Conservation (phyloP, 2,329 filamentous ascomycete genomes). For the Aureobasidium sp. region DNA sequence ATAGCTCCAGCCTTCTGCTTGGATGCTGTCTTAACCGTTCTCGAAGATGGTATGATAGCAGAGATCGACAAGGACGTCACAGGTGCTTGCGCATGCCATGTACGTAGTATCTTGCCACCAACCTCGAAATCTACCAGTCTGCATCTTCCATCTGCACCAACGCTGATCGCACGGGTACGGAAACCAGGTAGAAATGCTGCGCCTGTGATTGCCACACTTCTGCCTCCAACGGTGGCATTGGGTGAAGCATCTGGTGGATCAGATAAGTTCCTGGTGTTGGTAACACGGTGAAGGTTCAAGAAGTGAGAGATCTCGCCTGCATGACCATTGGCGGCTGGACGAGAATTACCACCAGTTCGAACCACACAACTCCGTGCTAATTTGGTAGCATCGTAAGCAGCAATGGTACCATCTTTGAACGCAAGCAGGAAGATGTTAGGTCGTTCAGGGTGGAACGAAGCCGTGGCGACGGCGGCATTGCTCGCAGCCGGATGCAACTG, state of each 20-base stretch:
- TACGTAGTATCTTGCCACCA: constrained; percentile 44
- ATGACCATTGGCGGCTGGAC: background rate
- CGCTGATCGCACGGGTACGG: constrained; percentile 46
- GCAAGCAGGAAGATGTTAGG: constrained; percentile 50
- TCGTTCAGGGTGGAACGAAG: constrained; percentile 46
- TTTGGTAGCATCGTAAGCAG: constrained; percentile 45
- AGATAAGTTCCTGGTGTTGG: constrained; percentile 13
- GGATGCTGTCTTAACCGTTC: background rate
- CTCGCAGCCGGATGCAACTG: constrained; percentile 47
- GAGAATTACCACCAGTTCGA: constrained; percentile 25
- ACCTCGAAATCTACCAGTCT: constrained; percentile 51
- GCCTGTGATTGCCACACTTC: constrained; percentile 37
- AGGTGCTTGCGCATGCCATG: constrained; percentile 48
- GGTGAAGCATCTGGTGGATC: constrained; percentile 15
- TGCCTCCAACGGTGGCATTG: background rate
- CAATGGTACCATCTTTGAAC: constrained; percentile 53
- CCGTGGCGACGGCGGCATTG: constrained; percentile 36
- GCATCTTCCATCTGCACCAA: constrained; percentile 54
- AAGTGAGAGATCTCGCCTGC: constrained; percentile 41
- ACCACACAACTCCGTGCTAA: constrained; percentile 24
- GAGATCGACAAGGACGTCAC: constrained; percentile 43
- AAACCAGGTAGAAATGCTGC: constrained; percentile 51
- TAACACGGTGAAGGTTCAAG: constrained; percentile 41
- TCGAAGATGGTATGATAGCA: background rate
- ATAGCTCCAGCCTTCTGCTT: constrained; percentile 3